Evolutionary conservation across 1,284 basidiomycete genomes (phyloP).

Genomic region (Thelephora terrestris): DNA sequence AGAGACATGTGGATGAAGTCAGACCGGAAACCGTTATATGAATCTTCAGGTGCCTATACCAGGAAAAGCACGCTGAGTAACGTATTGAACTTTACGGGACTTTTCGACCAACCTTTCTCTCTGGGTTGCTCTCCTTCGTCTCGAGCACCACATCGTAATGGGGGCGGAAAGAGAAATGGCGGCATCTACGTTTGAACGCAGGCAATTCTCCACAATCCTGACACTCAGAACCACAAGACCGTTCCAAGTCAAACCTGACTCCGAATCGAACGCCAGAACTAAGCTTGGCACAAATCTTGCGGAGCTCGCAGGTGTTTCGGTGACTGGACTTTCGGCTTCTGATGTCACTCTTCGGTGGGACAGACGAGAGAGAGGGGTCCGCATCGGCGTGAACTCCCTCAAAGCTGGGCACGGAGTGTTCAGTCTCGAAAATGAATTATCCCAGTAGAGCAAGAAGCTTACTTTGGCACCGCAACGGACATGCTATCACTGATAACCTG

Average conservation of each 20-base stretch:
- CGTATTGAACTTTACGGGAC: neutral
- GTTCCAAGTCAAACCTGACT: slow-evolving; percentile 77
- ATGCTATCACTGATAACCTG: slow-evolving; percentile 46
- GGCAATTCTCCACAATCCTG: slow-evolving; percentile 43
- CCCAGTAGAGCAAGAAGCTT: neutral
- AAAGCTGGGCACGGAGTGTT: neutral
- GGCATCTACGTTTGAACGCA: slow-evolving; percentile 71
- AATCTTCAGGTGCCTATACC: slow-evolving; percentile 51
- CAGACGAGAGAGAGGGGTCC: neutral
- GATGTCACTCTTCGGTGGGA: neutral
- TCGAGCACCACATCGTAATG: slow-evolving; percentile 75
- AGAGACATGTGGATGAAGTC: slow-evolving; percentile 92
- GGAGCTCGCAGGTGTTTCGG: slow-evolving; percentile 3
- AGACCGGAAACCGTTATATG: slow-evolving; percentile 84
- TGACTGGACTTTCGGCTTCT: neutral
- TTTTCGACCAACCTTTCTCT: slow-evolving; percentile 36
- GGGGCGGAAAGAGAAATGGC: slow-evolving; percentile 73
- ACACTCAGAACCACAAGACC: slow-evolving; percentile 77
- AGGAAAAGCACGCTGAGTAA: neutral
- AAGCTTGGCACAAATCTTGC: slow-evolving; percentile 66
- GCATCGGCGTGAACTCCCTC: neutral
- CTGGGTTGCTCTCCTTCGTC: slow-evolving; percentile 35
- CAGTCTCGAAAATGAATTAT: neutral
- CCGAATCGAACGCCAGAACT: slow-evolving; percentile 89
- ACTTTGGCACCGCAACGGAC: neutral